Percentiles rank a stretch among this genome's conserved stretches.
phyloP scores from a whole-genome alignment of 2,329 filamentous ascomycete species.

The Ceratocystiopsis minuta region DNA sequence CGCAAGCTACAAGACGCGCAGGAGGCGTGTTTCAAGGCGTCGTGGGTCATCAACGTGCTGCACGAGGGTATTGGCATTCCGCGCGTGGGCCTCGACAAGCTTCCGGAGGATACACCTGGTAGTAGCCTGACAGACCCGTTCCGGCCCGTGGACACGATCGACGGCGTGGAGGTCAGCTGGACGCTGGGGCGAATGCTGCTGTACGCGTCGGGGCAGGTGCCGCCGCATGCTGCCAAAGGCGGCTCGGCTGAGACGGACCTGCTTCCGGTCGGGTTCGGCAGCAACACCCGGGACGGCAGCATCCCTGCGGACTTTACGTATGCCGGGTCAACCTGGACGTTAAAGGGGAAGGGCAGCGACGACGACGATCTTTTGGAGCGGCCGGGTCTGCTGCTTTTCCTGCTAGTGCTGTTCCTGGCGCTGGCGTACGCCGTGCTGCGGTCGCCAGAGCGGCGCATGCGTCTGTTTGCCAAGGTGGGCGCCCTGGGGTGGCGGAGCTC shows the following conservation, averaged over 20 bases:
- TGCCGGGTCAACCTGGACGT: constrained; percentile 42
- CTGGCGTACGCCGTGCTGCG: constrained; percentile 28
- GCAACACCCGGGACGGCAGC: constrained; percentile 44
- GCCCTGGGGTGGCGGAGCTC: constrained; percentile 9
- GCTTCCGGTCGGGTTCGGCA: constrained; percentile 81
- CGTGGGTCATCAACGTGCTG: constrained; percentile 91
- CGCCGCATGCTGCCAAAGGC: constrained; percentile 36
- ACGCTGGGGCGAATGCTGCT: constrained; percentile 92
- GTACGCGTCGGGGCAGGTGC: constrained; percentile 79
- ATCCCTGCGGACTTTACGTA: constrained; percentile 68
- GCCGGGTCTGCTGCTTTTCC: constrained; percentile 58
- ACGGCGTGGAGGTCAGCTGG: constrained; percentile 88
- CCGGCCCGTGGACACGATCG: constrained; percentile 82
- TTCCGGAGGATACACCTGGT: constrained; percentile 47
- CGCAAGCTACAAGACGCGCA: constrained; percentile 63
- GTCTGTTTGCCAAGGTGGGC: constrained; percentile 36
- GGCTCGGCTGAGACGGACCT: constrained; percentile 18
- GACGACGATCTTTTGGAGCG: constrained; percentile 47
- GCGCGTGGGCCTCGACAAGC: constrained; percentile 57
- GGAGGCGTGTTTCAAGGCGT: constrained; percentile 93
- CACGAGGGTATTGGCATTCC: constrained; percentile 94
- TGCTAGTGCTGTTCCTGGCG: constrained; percentile 52
- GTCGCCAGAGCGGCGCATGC: constrained; percentile 56
- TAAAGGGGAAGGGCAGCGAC: constrained; percentile 36
- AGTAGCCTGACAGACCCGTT: constrained; percentile 64